Conservation (phyloP, 2,329 filamentous ascomycete genomes). For the Trichoderma guizhouense region DNA sequence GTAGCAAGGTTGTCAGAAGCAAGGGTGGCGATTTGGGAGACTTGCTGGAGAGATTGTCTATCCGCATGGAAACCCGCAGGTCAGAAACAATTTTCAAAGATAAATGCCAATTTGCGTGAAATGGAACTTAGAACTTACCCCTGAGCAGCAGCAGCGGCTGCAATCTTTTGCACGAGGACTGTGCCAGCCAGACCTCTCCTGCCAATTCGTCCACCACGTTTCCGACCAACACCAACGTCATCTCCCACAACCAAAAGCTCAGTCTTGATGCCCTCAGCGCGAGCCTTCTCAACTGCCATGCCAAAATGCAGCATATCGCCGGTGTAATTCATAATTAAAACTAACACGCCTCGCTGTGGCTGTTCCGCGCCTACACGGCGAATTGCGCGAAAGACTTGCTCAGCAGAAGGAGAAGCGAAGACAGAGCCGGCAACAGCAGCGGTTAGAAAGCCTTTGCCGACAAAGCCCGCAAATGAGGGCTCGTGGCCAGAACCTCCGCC, state of each 20-base stretch:
- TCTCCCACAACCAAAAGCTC: conserved; percentile 72
- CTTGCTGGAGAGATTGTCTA: conserved; percentile 41
- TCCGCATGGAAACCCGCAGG: not conserved
- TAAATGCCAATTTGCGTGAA: not conserved
- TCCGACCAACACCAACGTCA: conserved; percentile 67
- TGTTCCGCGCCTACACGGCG: conserved; percentile 52
- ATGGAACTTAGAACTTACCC: conserved; percentile 13
- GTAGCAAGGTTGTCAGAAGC: conserved; percentile 49
- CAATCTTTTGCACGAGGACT: conserved; percentile 63
- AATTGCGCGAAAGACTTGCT: conserved; percentile 65
- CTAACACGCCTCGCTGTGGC: conserved; percentile 59
- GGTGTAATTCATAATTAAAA: conserved; percentile 75
- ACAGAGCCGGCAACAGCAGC: conserved; percentile 71
- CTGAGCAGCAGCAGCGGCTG: conserved; percentile 53
- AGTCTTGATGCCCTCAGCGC: conserved; percentile 55
- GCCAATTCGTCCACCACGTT: conserved; percentile 66
- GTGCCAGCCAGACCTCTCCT: conserved; percentile 67
- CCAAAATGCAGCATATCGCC: conserved; percentile 71
- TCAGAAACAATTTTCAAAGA: not conserved
- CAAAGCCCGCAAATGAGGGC: conserved; percentile 67
- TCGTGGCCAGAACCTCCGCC: conserved; percentile 73
- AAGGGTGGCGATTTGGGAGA: conserved; percentile 36
- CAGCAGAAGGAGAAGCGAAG: conserved; percentile 70
- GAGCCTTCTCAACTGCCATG: conserved; percentile 70
- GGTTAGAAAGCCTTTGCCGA: conserved; percentile 64